phyloP scores from a whole-genome alignment of 371 early-diverging fungal species.

The Conidiobolus incongruus region DNA sequence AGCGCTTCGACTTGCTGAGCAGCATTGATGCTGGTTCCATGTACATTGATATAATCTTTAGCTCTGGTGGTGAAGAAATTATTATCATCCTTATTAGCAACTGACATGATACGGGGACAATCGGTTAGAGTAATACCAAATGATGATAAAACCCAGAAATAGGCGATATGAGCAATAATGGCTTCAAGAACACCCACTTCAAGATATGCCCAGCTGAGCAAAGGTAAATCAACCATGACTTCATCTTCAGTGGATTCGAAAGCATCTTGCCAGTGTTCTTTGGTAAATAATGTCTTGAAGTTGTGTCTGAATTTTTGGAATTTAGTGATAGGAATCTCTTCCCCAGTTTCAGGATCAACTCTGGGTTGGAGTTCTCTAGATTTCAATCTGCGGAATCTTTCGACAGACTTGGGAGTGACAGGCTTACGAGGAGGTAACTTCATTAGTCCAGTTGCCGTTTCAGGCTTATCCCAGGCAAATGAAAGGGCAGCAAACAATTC shows the following conservation, averaged over 20 bases:
- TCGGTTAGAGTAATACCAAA: constrained; percentile 15
- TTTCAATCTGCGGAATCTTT: constrained; percentile 27
- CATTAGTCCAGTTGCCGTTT: constrained; percentile 58
- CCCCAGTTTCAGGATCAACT: constrained; percentile 22
- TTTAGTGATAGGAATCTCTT: constrained; percentile 13
- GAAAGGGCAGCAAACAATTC: constrained; percentile 69
- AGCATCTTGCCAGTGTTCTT: constrained; percentile 30
- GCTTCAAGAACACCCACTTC: constrained; percentile 67
- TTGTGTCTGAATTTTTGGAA: constrained; percentile 10
- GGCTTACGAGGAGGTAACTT: constrained; percentile 71
- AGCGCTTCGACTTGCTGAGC: no score
- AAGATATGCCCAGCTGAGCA: constrained; percentile 68
- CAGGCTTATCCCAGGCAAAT: constrained; percentile 86
- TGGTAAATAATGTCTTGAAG: constrained; percentile 19
- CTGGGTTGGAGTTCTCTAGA: constrained; percentile 19
- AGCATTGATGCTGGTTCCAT: no score
- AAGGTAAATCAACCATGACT: constrained; percentile 57
- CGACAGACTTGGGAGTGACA: constrained; percentile 46
- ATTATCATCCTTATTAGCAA: no score
- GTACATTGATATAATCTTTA: no score
- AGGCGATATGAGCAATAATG: constrained; percentile 42
- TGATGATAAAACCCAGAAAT: constrained; percentile 13
- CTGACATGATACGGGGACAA: no score
- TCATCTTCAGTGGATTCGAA: constrained; percentile 54
- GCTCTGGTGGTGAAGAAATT: neutral